Evolutionary conservation across 2,329 filamentous ascomycete species (phyloP).

Genomic region (Ceratocystis cacaofunesta): DNA sequence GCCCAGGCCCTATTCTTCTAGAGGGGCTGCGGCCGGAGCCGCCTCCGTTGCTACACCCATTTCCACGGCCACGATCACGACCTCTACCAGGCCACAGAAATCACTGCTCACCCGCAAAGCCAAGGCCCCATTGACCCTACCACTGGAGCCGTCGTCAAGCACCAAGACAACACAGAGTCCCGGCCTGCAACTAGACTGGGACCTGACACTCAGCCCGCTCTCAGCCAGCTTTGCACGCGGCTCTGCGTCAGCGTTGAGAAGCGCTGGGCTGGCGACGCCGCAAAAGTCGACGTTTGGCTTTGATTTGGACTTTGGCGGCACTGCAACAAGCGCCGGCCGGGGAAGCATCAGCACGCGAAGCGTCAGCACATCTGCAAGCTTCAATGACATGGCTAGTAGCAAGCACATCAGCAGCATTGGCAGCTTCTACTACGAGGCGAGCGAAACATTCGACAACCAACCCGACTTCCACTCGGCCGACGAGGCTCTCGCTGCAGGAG

Average conservation of each 20-base stretch:
- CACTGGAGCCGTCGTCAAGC: not conserved
- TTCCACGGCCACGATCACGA: not conserved
- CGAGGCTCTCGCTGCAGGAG: not conserved
- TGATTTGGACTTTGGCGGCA: constrained; percentile 1
- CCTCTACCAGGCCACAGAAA: not conserved
- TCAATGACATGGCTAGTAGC: not conserved
- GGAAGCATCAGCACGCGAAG: not conserved
- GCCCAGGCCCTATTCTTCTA: not conserved
- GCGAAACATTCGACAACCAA: not conserved
- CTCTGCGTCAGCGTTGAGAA: constrained; percentile 7
- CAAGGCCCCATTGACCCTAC: constrained; percentile 7
- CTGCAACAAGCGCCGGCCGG: too few species aligned
- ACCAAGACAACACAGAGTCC: not conserved
- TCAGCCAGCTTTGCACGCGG: constrained; percentile 13
- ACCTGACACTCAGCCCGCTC: constrained; percentile 15
- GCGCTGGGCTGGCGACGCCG: constrained; percentile 10
- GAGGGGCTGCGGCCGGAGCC: not conserved
- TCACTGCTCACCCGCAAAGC: constrained; percentile 4
- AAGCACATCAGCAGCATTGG: not conserved
- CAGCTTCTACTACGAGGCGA: constrained; percentile 1
- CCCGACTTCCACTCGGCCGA: not conserved
- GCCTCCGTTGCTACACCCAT: not conserved
- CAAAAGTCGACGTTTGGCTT: constrained; percentile 8
- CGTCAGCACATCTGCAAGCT: not conserved
- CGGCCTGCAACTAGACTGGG: constrained; percentile 13